Conservation (phyloP, 192 early-diverging fungal species). For the Entomortierella chlamydospora region DNA sequence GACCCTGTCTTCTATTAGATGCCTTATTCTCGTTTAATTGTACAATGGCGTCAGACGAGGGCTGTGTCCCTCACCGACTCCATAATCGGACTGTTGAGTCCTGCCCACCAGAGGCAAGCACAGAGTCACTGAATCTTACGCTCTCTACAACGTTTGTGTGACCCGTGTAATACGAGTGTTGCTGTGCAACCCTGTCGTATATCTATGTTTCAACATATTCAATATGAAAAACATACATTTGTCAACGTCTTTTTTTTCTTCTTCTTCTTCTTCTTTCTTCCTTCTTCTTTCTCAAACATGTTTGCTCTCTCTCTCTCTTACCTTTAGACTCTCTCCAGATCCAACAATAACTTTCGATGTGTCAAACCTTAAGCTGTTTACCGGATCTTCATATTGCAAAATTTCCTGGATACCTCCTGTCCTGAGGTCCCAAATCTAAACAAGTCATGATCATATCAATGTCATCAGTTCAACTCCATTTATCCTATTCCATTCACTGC, state of each 20-base stretch:
- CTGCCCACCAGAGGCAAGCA: constrained; percentile 70
- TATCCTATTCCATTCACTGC: too few relatives aligned
- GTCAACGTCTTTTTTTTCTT: too few relatives aligned
- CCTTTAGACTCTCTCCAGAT: constrained; percentile 58
- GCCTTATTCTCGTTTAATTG: not conserved
- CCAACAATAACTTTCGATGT: constrained; percentile 66
- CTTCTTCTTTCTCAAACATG: too few relatives aligned
- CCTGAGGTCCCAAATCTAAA: constrained; percentile 81
- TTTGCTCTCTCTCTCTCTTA: too few relatives aligned
- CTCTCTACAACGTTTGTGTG: constrained; percentile 59
- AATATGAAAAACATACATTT: too few relatives aligned
- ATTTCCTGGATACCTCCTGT: constrained; percentile 73
- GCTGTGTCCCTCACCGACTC: constrained; percentile 58
- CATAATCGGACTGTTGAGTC: constrained; percentile 76
- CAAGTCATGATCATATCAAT: not conserved
- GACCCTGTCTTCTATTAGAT: too few relatives aligned
- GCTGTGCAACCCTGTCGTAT: constrained; percentile 72
- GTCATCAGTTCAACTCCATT: too few relatives aligned
- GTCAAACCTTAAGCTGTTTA: constrained; percentile 66
- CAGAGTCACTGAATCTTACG: constrained; percentile 57
- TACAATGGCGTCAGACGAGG: not conserved
- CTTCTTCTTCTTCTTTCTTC: too few relatives aligned
- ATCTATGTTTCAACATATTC: constrained; percentile 53
- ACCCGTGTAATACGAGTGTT: constrained; percentile 64
- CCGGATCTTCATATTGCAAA: constrained; percentile 64